Evolutionary conservation across 2,329 filamentous ascomycete genomes (phyloP).

Genomic region (Penicillium digitatum): DNA sequence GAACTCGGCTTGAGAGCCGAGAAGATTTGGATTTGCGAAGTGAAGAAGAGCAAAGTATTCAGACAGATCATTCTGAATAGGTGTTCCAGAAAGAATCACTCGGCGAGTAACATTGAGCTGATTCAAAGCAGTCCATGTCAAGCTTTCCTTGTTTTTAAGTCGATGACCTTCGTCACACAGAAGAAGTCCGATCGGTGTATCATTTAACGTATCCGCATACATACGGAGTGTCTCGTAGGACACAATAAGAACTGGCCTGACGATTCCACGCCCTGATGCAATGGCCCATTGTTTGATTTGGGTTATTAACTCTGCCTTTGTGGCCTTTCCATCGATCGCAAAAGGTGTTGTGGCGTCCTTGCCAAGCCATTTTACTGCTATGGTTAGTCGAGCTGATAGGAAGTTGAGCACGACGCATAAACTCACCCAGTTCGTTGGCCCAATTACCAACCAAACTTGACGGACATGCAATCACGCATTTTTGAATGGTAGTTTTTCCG

Average conservation of each 20-base stretch:
- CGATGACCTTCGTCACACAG: conserved; percentile 96
- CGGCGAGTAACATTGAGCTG: conserved; percentile 83
- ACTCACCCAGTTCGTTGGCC: conserved; percentile 76
- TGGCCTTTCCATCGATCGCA: conserved; percentile 92
- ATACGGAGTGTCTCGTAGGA: conserved; percentile 94
- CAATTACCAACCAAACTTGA: conserved; percentile 96
- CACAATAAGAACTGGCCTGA: conserved; percentile 90
- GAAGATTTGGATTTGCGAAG: conserved; percentile 89
- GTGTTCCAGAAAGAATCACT: conserved; percentile 93
- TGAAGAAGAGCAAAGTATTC: conserved; percentile 96
- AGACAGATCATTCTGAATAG: conserved; percentile 96
- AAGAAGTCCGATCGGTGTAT: conserved; percentile 85
- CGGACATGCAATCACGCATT: conserved; percentile 93
- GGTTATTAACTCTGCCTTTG: conserved; percentile 84
- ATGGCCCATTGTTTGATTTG: conserved; percentile 96
- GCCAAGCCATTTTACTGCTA: conserved; percentile 81
- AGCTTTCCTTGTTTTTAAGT: conserved; percentile 92
- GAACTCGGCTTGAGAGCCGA: conserved; percentile 86
- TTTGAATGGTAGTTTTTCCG: conserved; percentile 90
- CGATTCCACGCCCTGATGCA: conserved; percentile 80
- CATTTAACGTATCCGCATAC: conserved; percentile 83
- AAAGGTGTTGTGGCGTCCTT: conserved; percentile 88
- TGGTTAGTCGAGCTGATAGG: conserved; percentile 17
- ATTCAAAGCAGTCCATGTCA: conserved; percentile 89
- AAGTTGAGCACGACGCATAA: not conserved